phyloP scores from a whole-genome alignment of 176 grass and related monocot species.

The Oryza longistaminata region DNA sequence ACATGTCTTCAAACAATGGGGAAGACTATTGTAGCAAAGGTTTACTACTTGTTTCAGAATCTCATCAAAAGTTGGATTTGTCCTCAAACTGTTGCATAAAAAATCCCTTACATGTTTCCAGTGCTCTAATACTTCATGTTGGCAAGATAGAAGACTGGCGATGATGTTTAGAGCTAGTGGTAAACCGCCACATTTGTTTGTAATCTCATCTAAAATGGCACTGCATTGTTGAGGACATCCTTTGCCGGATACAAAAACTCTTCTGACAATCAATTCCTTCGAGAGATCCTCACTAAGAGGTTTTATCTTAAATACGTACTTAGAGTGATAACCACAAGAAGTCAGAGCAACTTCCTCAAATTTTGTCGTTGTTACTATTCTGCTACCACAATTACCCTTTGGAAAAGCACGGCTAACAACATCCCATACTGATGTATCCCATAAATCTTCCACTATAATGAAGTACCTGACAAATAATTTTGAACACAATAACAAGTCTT shows the following conservation, averaged over 20 bases:
- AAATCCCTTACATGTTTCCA: neutral
- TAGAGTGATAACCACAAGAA: too few relatives aligned
- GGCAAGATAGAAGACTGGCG: neutral
- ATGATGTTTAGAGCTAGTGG: neutral
- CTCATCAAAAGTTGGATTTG: neutral
- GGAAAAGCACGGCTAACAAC: too few relatives aligned
- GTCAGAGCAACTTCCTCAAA: too few relatives aligned
- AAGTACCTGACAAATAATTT: too few relatives aligned
- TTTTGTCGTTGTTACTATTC: too few relatives aligned
- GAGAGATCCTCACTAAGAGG: too few relatives aligned
- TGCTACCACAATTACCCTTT: too few relatives aligned
- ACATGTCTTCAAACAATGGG: slow-evolving; percentile 15
- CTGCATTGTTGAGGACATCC: neutral
- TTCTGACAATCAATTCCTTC: too few relatives aligned
- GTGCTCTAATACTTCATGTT: neutral
- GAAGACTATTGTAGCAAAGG: neutral
- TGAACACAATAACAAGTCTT: neutral
- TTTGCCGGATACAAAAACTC: neutral
- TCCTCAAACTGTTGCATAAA: neutral
- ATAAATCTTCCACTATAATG: too few relatives aligned
- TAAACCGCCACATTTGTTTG: neutral
- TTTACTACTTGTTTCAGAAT: neutral
- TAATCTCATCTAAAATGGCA: neutral
- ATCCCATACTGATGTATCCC: too few relatives aligned
- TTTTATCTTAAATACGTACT: too few relatives aligned